Base-by-base conservation (phyloP, 2,329 filamentous ascomycete genomes). In the Corinectria fuckeliana region DNA sequence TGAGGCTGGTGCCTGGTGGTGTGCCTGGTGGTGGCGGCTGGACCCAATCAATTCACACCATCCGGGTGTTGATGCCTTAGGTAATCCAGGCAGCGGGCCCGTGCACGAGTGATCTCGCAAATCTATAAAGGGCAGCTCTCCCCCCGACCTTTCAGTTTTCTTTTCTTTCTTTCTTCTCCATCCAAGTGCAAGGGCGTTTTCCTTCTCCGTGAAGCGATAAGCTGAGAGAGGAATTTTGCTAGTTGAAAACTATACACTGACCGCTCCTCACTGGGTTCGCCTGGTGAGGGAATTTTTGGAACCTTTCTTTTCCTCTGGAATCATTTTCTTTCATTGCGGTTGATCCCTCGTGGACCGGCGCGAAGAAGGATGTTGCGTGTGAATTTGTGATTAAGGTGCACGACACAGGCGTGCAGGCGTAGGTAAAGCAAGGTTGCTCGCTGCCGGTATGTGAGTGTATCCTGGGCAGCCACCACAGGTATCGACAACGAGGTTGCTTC, bases 211-310 rank as follows among this genome's bases (percentile, higher is more conserved):
- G 76, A 90, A 86, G 87, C 86, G 84, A 87, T 87, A 84, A 77
- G 76, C 76, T 77, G 87, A 89, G 88, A 91, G 88, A 91, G 86
- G 88, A 90, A 88, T 89, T 90, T 91, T 91, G 88, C 88, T 91
- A 90, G 88, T 91, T 91, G 88, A 91, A 91, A 91, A 91, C 88
- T 91, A 90, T 85, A 84, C 72, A 82, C 80, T 87, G 87, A 90
- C 88, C 79, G 81, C 88, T 91, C 80, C 80, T 82, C 77, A 80
- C 83, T 85, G 86, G 83, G 85, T 83, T 84, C 78, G 82, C 81
- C 87, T 82, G 85, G 81, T 81, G 70, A 81, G 88, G 87, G 77
- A 91, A 90, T 91, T 88, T 91, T 91, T 90, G 88, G 77, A 85
- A 78, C 71, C 60, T 63, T 64, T 65, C 61, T 68, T 69, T 69